phyloP scores from a whole-genome alignment of 2,329 filamentous ascomycete species.

The Dactylonectria macrodidyma region DNA sequence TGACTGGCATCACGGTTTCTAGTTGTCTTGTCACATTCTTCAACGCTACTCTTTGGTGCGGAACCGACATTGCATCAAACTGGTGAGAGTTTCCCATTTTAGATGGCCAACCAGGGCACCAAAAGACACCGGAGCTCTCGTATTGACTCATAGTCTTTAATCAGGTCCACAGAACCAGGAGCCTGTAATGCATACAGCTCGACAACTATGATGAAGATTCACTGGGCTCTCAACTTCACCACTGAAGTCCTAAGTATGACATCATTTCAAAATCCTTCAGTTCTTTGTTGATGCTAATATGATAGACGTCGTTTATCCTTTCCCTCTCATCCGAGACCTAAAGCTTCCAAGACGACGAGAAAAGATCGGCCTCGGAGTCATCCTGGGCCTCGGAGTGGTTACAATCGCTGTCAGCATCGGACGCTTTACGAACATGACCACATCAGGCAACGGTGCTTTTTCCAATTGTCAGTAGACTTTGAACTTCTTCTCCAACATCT shows the following conservation, averaged over 20 bases:
- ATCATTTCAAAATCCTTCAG: too few relatives aligned
- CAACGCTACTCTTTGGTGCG: constrained; percentile 45
- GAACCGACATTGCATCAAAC: constrained; percentile 39
- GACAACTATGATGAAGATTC: constrained; percentile 39
- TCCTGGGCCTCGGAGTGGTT: constrained; percentile 39
- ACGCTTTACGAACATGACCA: constrained; percentile 39
- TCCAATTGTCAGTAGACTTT: constrained; percentile 28
- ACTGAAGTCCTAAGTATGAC: constrained; percentile 43
- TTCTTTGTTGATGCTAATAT: not conserved
- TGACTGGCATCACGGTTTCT: constrained; percentile 30
- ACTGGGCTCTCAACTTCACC: constrained; percentile 42
- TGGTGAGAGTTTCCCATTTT: constrained; percentile 28
- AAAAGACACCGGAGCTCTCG: too few relatives aligned
- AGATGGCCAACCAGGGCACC: not conserved
- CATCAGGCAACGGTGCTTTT: constrained; percentile 24
- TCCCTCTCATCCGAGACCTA: constrained; percentile 38
- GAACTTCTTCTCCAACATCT: not conserved
- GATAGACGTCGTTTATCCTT: constrained; percentile 41
- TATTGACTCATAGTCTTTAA: not conserved
- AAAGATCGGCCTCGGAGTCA: constrained; percentile 38
- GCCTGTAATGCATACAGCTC: constrained; percentile 37
- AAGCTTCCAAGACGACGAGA: constrained; percentile 37
- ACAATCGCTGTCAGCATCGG: constrained; percentile 42
- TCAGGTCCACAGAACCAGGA: constrained; percentile 7
- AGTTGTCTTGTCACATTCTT: constrained; percentile 37